Percentiles rank a stretch among this genome's conserved stretches.
phyloP scores from a whole-genome alignment of 176 grass and related monocot genomes.

The Hyparrhenia diplandra region DNA sequence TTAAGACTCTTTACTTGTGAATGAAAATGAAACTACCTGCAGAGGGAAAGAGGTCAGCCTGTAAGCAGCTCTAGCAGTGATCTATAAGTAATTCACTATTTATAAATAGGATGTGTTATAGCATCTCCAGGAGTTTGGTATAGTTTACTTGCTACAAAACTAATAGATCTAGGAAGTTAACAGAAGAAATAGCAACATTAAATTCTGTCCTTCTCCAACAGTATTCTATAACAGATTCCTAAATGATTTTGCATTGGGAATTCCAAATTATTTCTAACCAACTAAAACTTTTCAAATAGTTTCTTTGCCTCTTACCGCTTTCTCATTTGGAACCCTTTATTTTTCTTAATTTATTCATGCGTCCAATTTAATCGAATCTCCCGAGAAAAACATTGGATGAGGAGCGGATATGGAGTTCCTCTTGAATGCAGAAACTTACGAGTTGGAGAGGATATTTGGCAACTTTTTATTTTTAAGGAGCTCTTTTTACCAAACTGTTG shows the following conservation, averaged over 20 bases:
- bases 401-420: not conserved
- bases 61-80: not conserved
- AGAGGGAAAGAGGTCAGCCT: not conserved
- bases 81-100: not conserved
- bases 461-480: not conserved
- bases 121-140: too few relatives aligned
- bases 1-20: slow-evolving; percentile 4
- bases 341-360: too few relatives aligned
- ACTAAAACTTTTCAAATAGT: not conserved
- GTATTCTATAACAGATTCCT: not conserved
- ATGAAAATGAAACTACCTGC: not conserved
- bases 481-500: not conserved
- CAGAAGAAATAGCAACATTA: not conserved
- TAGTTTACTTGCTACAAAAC: too few relatives aligned
- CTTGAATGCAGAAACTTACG: not conserved
- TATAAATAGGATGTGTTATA: not conserved
- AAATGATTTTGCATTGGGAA: not conserved
- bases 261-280: not conserved
- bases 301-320: too few relatives aligned
- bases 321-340: not conserved
- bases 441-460: not conserved
- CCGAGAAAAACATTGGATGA: not conserved
- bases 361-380: not conserved
- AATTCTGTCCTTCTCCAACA: not conserved
- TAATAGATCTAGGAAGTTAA: not conserved